phyloP scores from a whole-genome alignment of 2,329 filamentous ascomycete genomes.

The Juglanconis sp. region DNA sequence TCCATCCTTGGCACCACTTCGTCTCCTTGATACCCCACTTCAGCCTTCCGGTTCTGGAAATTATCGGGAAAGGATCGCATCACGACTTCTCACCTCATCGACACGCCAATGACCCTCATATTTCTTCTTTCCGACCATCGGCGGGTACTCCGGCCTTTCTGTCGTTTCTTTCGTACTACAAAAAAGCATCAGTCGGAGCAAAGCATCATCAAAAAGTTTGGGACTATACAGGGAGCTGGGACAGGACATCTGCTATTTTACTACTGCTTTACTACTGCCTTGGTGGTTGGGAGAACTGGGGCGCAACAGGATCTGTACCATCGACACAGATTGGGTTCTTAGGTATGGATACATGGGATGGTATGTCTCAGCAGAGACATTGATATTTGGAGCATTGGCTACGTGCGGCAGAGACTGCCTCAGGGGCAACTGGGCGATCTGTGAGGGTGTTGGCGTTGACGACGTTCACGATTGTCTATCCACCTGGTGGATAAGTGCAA shows the following conservation, averaged over 20 bases:
- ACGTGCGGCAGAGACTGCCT: neutral
- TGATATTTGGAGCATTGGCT: neutral
- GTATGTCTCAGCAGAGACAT: neutral
- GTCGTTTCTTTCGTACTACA: slow-evolving; percentile 19
- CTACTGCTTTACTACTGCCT: neutral
- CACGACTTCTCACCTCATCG: neutral
- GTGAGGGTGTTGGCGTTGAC: neutral
- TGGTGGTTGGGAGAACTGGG: neutral
- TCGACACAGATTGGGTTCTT: neutral
- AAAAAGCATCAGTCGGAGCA: slow-evolving; percentile 27
- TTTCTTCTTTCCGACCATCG: slow-evolving; percentile 2
- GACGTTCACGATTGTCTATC: neutral
- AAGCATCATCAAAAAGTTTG: slow-evolving; percentile 28
- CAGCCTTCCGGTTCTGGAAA: slow-evolving; percentile 5
- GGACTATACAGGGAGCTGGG: slow-evolving; percentile 14
- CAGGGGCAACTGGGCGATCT: neutral
- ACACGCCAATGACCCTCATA: slow-evolving; percentile 1
- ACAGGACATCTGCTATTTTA: slow-evolving; percentile 16
- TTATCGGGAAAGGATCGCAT: slow-evolving; percentile 8
- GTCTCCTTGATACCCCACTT: slow-evolving; percentile 39
- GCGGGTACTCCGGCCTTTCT: slow-evolving; percentile 8
- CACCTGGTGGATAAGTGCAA: neutral
- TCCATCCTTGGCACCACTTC: slow-evolving; percentile 22
- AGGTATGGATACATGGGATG: neutral
- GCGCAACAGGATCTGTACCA: neutral